These are phyloP conservation scores for Lodderomyces elongisporus DNA, from an alignment of 1,139 yeast species.

Conservation along the genomic window DNA sequence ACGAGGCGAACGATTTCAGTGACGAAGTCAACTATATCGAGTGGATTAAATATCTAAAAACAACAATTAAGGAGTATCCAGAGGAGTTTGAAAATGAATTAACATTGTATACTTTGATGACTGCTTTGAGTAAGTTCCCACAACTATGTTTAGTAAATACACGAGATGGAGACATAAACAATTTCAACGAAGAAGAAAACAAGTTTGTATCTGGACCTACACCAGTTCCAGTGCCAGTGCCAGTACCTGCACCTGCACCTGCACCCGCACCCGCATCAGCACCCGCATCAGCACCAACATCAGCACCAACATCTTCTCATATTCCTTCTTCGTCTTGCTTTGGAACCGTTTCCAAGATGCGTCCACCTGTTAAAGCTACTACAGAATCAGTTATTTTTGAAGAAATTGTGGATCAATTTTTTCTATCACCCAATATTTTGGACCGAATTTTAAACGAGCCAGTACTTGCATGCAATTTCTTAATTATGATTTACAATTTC, in stretches of 20 bases:
- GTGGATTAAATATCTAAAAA: constrained; percentile 24
- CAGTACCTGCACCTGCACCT: neutral
- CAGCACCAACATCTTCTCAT: too few relatives aligned
- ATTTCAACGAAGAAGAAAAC: neutral
- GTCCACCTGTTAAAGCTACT: constrained; percentile 22
- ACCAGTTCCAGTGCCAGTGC: neutral
- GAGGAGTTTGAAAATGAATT: constrained; percentile 10
- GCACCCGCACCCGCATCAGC: neutral
- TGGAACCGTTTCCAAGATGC: constrained; percentile 15
- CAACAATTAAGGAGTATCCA: constrained; percentile 6
- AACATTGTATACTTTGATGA: constrained; percentile 26
- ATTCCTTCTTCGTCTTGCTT: too few relatives aligned
- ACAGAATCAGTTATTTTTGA: constrained; percentile 18
- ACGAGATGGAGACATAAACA: neutral
- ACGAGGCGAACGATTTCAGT: neutral
- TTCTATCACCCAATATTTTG: constrained; percentile 3
- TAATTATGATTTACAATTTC: constrained; percentile 43
- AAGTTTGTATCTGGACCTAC: too few relatives aligned
- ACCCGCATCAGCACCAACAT: neutral
- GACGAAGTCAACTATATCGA: constrained; percentile 8
- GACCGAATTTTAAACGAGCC: constrained; percentile 14
- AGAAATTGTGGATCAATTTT: constrained; percentile 20
- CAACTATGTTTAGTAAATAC: constrained; percentile 12
- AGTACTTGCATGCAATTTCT: constrained; percentile 35
- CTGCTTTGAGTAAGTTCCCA: constrained; percentile 41